Percentiles rank a stretch among this genome's conserved stretches.
These are phyloP conservation scores for Solanum pennellii DNA, from an alignment of 257 asterid genomes.

Conservation along the genomic window DNA sequence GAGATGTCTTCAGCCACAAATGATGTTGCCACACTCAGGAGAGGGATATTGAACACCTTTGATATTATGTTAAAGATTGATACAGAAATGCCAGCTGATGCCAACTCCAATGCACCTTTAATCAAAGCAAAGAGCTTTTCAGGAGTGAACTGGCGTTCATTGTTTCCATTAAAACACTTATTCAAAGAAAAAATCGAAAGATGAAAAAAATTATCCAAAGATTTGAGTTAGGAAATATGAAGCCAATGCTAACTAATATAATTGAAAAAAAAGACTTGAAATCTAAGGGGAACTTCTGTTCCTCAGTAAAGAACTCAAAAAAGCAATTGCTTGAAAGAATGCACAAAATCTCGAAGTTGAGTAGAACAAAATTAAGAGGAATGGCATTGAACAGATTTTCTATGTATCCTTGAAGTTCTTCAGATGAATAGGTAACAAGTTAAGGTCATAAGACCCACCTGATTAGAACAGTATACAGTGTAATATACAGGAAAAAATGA, in stretches of 20 bases:
- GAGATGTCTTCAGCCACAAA: slow-evolving; percentile 44
- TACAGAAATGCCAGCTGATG: slow-evolving; percentile 34
- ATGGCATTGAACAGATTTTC: background rate
- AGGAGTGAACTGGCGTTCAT: background rate
- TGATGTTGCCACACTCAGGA: slow-evolving; percentile 37
- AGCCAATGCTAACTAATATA: background rate
- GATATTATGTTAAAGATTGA: slow-evolving; percentile 33
- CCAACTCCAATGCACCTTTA: slow-evolving; percentile 33
- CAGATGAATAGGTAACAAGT: background rate
- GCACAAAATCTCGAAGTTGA: background rate
- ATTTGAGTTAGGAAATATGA: background rate
- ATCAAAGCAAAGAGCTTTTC: background rate
- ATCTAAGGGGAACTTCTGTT: background rate
- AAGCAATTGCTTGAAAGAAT: background rate
- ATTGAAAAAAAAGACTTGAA: background rate
- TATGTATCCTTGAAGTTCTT: background rate
- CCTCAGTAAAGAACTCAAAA: background rate
- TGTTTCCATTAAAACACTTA: background rate
- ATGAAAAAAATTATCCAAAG: background rate
- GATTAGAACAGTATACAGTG: background rate
- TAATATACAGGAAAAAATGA: background rate
- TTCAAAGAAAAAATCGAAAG: background rate
- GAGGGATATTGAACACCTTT: slow-evolving; percentile 39
- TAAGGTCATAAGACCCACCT: background rate
- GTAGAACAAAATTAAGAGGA: background rate